These are phyloP conservation scores for Candida tibetensis DNA, from an alignment of 805 yeast species.

Conservation along the genomic window DNA sequence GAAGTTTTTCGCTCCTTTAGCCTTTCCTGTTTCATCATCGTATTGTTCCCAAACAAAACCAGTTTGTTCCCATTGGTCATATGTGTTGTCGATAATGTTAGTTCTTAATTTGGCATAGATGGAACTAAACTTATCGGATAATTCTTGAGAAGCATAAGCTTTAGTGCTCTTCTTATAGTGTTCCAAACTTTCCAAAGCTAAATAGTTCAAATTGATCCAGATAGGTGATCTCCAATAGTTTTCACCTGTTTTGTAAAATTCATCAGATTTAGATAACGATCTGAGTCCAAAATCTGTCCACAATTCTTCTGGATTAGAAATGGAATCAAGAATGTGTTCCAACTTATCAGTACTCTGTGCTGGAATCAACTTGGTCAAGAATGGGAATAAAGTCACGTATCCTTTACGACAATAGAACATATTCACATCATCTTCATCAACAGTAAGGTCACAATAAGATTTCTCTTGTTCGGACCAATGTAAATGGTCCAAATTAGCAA, in stretches of 20 bases:
- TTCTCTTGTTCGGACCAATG: slow-evolving; percentile 75
- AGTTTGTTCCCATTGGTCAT: slow-evolving; percentile 64
- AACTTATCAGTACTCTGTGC: slow-evolving; percentile 46
- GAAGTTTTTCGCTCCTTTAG: slow-evolving; percentile 83
- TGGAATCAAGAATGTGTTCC: slow-evolving; percentile 49
- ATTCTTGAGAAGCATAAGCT: slow-evolving; percentile 23
- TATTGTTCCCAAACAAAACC: slow-evolving; percentile 93
- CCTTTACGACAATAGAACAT: slow-evolving; percentile 82
- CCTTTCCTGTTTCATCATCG: slow-evolving; percentile 69
- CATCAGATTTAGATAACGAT: slow-evolving; percentile 69
- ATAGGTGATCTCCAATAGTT: slow-evolving; percentile 95
- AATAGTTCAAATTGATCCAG: slow-evolving; percentile 89
- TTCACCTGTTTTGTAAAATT: slow-evolving; percentile 70
- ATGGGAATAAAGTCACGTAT: slow-evolving; percentile 83
- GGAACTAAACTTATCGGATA: slow-evolving; percentile 34
- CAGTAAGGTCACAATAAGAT: slow-evolving; percentile 79
- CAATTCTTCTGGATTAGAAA: slow-evolving; percentile 68
- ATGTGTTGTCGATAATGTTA: slow-evolving; percentile 68
- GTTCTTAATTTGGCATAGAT: slow-evolving; percentile 58
- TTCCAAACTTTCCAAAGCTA: slow-evolving; percentile 66
- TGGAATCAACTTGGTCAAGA: slow-evolving; percentile 62
- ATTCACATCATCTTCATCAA: slow-evolving; percentile 68
- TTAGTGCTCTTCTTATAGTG: slow-evolving; percentile 46
- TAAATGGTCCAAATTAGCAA: slow-evolving; percentile 61
- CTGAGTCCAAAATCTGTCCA: slow-evolving; percentile 81